These are phyloP conservation scores for Kluyveromyces dobzhanskii DNA, from an alignment of 805 yeast genomes.

Conservation along the genomic window DNA sequence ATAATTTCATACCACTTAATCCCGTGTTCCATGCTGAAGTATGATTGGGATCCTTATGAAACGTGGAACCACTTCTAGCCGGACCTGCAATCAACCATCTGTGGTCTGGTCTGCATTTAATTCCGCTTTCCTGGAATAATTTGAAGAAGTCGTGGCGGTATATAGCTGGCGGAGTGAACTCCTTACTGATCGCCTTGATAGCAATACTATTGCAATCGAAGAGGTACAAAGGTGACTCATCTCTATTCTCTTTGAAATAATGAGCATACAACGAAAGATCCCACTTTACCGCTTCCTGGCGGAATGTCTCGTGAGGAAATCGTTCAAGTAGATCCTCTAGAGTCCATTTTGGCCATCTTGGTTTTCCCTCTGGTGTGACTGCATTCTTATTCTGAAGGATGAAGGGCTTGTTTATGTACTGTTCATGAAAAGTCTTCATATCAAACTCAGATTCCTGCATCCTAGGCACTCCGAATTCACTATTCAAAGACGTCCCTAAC, in stretches of 20 bases:
- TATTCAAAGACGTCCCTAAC: constrained; percentile 13
- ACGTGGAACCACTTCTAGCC: constrained; percentile 73
- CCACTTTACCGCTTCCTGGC: constrained; percentile 87
- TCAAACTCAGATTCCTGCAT: constrained; percentile 38
- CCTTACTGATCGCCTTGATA: constrained; percentile 44
- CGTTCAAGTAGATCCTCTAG: constrained; percentile 38
- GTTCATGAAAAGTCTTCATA: constrained; percentile 36
- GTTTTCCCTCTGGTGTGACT: constrained; percentile 4
- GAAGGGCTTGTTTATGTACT: constrained; percentile 54
- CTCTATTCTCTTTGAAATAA: constrained; percentile 54
- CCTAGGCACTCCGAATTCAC: constrained; percentile 40
- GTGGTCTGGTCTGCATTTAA: constrained; percentile 70
- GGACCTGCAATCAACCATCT: constrained; percentile 92
- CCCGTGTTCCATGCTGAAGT: constrained; percentile 90
- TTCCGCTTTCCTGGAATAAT: constrained; percentile 32
- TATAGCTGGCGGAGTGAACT: constrained; percentile 45
- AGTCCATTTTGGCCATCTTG: constrained; percentile 63
- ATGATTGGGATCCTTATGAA: constrained; percentile 87
- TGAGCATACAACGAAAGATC: constrained; percentile 49
- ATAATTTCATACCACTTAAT: constrained; percentile 64
- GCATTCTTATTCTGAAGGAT: constrained; percentile 34
- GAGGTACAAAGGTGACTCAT: constrained; percentile 78
- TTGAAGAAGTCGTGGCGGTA: constrained; percentile 57
- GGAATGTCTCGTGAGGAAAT: constrained; percentile 55
- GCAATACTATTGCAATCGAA: constrained; percentile 78